Conservation (phyloP, 192 early-diverging fungal species). For the Coemansia sp. region DNA sequence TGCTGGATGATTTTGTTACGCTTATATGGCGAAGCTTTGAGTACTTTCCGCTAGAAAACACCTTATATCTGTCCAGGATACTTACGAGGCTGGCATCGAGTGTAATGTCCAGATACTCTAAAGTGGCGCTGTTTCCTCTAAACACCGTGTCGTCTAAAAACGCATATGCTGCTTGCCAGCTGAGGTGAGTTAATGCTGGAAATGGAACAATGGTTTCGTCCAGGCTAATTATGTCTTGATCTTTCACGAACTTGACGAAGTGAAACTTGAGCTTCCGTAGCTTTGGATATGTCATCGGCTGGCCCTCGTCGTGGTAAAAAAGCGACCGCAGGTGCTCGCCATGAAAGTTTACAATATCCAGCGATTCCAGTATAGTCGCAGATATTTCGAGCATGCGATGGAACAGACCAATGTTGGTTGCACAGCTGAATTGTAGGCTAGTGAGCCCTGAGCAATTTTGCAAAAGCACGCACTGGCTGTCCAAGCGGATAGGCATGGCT, state of each 20-base stretch:
- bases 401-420: neutral
- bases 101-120: neutral
- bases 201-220: neutral
- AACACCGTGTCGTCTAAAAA: constrained; percentile 4
- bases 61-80: neutral
- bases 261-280: neutral
- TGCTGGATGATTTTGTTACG: neutral
- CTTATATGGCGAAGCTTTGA: neutral
- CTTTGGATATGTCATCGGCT: constrained; percentile 4
- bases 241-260: too few relatives aligned
- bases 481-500: neutral
- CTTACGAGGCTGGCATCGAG: neutral
- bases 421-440: neutral
- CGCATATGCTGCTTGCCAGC: neutral
- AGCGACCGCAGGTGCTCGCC: neutral
- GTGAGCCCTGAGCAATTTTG: neutral
- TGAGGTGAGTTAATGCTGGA: neutral
- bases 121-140: neutral
- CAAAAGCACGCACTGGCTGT: too few relatives aligned
- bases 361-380: neutral
- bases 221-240: neutral
- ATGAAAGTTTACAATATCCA: neutral
- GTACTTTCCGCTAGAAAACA: neutral
- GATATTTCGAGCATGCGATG: neutral
- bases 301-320: neutral